Evolutionary conservation across 2,329 filamentous ascomycete species (phyloP).

Genomic region (Scedosporium aurantiacum): DNA sequence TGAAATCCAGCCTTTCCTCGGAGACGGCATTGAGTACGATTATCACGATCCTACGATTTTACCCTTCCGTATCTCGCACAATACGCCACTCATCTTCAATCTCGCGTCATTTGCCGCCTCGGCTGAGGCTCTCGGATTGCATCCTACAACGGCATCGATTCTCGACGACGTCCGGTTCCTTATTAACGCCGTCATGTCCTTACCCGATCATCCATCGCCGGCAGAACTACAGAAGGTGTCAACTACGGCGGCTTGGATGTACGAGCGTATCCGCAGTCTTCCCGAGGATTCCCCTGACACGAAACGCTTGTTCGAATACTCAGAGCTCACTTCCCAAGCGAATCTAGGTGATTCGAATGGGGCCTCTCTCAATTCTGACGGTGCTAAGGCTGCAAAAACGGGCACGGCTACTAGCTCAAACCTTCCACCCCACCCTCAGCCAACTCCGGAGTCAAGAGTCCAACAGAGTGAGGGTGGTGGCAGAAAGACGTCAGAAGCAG

Average conservation of each 20-base stretch:
- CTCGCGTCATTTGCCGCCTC: conserved; percentile 31
- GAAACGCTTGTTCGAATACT: conserved; percentile 7
- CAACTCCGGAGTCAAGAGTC: too few species aligned
- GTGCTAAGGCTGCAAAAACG: neutral
- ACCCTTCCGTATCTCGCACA: conserved; percentile 32
- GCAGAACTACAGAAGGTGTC: conserved; percentile 28
- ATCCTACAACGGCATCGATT: conserved; percentile 33
- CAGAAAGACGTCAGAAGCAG: neutral
- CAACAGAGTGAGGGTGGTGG: neutral
- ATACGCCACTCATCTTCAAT: conserved; percentile 33
- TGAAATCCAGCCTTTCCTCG: conserved; percentile 31
- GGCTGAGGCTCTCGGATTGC: conserved; percentile 29
- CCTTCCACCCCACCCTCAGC: neutral
- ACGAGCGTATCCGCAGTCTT: conserved; percentile 25
- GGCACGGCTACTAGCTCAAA: conserved; percentile 7
- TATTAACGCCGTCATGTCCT: conserved; percentile 27
- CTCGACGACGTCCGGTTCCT: conserved; percentile 40
- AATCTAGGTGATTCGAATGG: neutral
- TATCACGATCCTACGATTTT: conserved; percentile 26
- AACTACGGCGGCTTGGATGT: conserved; percentile 27
- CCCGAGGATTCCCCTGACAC: conserved; percentile 16
- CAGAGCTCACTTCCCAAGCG: conserved; percentile 3
- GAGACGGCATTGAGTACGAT: conserved; percentile 24
- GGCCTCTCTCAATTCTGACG: neutral
- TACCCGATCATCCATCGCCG: conserved; percentile 22